phyloP scores from a whole-genome alignment of 2,329 filamentous ascomycete genomes.

The Apiospora arundinis region DNA sequence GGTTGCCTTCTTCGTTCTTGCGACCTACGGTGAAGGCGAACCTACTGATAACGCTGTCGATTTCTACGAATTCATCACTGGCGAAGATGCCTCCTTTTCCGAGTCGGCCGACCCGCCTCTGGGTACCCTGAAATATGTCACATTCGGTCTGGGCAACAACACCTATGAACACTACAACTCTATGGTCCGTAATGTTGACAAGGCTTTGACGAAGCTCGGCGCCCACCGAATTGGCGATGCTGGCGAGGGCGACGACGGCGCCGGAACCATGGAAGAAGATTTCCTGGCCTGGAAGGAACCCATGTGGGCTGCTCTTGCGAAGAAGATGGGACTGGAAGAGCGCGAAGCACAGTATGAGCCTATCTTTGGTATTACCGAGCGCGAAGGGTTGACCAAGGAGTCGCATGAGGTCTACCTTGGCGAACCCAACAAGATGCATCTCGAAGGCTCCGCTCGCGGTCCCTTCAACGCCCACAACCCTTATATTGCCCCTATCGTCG shows the following conservation, averaged over 20 bases:
- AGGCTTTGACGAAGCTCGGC: constrained; percentile 80
- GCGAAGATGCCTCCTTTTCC: constrained; percentile 82
- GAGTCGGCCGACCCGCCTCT: constrained; percentile 72
- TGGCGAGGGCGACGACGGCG: constrained; percentile 96
- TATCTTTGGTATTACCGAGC: constrained; percentile 82
- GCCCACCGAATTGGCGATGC: constrained; percentile 84
- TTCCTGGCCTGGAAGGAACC: constrained; percentile 99
- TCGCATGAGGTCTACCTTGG: constrained; percentile 88
- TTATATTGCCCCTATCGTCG: constrained; percentile 90
- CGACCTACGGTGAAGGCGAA: constrained; percentile 97
- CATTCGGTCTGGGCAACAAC: constrained; percentile 97
- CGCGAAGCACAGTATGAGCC: constrained; percentile 96
- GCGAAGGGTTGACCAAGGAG: constrained; percentile 74
- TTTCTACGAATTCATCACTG: constrained; percentile 94
- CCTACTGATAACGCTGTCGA: constrained; percentile 98
- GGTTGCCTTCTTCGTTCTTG: constrained; percentile 91
- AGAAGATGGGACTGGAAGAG: constrained; percentile 89
- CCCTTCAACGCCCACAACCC: constrained; percentile 97
- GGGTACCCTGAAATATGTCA: constrained; percentile 85
- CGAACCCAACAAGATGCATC: constrained; percentile 95
- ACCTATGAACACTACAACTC: constrained; percentile 99
- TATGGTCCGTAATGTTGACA: constrained; percentile 93
- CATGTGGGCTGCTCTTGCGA: constrained; percentile 89
- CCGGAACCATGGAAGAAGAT: constrained; percentile 99
- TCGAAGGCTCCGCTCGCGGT: constrained; percentile 82